Evolutionary conservation across 768 basidiomycete genomes (phyloP), one percentile per base, ranked within the genome.

Genomic region (Calocera viscosa): DNA sequence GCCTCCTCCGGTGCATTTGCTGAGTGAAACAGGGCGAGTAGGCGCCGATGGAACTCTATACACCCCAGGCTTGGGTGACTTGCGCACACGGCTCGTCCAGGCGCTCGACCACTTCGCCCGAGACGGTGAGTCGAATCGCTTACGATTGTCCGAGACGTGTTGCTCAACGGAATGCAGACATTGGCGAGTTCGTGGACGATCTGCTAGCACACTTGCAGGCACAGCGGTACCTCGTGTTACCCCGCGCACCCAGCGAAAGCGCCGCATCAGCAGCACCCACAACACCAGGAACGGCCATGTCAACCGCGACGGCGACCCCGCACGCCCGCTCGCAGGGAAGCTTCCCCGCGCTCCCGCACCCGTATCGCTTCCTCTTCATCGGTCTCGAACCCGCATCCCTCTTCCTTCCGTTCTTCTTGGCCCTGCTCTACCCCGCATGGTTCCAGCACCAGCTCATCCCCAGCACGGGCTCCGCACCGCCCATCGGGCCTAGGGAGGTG

Each of bases 371-470:
- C 30, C 53, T 60, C 53, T 60, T 60, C 30, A 22, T 60, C 10
- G 53, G 53, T 12, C 53, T 60, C 53, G 53, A 60, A 26, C 53
- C 53, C 11, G 53, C 53, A 10, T 60, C 53, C 5, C 53, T 60
- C 53, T 60, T 60, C 53, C 53, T 60, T 19, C 53, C 53, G 53
- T 60, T 60, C 53, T 60, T 60, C 53, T 60, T 60, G 30, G 53
- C 53, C 14, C 53, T 60, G 8, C 53, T 60, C 26, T 60, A 60
- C 30, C 53, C 86, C 26, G 76, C 77, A 17, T 87, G 87, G 85
- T 89, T 87, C 70, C 82, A 86, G 72, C 78, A 83, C 71, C 79
- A 86, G 69, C 82, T 89, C 65, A 80, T 88, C 49, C 87, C 87
- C 1, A 77, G 77, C 8, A 66, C 71, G n/a, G 67, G 74, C 17